These are phyloP conservation scores for Wallacemonas rigidus DNA, from an alignment of 208 protist species.

Conservation along the genomic window DNA sequence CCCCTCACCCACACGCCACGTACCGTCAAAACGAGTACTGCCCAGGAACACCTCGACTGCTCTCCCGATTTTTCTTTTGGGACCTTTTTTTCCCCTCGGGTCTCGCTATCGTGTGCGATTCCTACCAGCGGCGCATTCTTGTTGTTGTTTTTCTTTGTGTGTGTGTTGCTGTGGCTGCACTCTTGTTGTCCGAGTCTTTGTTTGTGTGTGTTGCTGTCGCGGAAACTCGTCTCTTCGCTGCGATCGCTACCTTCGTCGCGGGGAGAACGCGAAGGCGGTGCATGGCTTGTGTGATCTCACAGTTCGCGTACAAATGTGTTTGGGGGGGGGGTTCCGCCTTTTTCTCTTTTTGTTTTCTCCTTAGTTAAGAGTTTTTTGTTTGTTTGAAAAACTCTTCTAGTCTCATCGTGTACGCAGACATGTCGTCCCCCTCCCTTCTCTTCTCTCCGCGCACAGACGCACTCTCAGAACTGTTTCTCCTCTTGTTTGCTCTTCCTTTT, in stretches of 20 bases:
- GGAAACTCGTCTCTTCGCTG: neutral
- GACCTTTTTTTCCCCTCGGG: no score
- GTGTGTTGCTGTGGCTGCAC: neutral
- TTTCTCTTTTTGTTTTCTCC: constrained; percentile 2
- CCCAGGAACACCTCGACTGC: neutral
- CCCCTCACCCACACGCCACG: neutral
- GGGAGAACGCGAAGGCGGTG: neutral
- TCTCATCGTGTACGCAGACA: neutral
- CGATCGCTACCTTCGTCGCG: neutral
- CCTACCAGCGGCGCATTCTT: no score
- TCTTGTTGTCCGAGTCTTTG: neutral
- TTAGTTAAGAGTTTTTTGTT: constrained; percentile 1
- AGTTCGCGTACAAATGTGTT: neutral
- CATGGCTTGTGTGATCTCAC: neutral
- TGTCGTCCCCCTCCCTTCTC: neutral
- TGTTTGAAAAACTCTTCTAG: neutral
- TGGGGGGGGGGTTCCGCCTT: neutral
- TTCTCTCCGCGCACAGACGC: neutral
- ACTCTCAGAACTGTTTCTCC: constrained; percentile 1
- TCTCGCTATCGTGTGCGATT: no score
- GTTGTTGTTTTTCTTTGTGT: constrained; percentile 1
- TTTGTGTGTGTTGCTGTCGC: neutral
- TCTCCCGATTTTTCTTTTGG: no score
- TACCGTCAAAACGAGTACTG: constrained; percentile 5
- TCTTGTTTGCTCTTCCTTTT: constrained; percentile 3